phyloP scores from a whole-genome alignment of 2,329 filamentous ascomycete species.

The Aspergillus quadrilineatus region DNA sequence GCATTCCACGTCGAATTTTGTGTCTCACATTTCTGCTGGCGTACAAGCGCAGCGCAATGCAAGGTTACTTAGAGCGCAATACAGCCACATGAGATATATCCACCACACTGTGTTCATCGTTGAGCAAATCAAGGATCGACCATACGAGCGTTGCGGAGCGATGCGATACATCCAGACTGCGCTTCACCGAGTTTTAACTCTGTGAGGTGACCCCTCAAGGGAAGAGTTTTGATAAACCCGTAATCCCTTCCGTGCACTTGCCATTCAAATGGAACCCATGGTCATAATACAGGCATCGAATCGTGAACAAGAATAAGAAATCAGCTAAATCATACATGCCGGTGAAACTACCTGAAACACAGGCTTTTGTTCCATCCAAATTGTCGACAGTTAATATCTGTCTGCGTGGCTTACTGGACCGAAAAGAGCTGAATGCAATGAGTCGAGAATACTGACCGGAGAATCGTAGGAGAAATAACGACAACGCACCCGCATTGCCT shows the following conservation, averaged over 20 bases:
- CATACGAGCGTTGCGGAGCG: slow-evolving; percentile 6
- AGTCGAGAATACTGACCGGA: not conserved
- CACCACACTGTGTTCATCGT: not conserved
- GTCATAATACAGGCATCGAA: slow-evolving; percentile 9
- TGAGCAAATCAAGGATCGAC: not conserved
- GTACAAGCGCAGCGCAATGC: not conserved
- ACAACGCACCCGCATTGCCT: not conserved
- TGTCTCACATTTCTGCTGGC: slow-evolving; percentile 1
- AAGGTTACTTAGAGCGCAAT: not conserved
- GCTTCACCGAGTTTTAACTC: slow-evolving; percentile 7
- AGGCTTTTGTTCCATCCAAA: not conserved
- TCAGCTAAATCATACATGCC: slow-evolving; percentile 2
- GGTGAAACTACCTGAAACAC: not conserved
- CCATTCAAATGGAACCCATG: not conserved
- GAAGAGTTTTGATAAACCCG: not conserved
- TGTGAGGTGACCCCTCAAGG: not conserved
- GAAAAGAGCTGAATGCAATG: not conserved
- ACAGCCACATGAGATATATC: not conserved
- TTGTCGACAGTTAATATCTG: not conserved
- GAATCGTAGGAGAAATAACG: not conserved
- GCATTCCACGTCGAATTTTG: not conserved
- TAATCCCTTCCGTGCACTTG: not conserved
- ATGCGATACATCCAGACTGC: slow-evolving; percentile 12
- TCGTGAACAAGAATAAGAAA: not conserved
- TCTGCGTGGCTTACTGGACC: not conserved